Conservation (phyloP, 345 rosid species). For the Pistacia atlantica region DNA sequence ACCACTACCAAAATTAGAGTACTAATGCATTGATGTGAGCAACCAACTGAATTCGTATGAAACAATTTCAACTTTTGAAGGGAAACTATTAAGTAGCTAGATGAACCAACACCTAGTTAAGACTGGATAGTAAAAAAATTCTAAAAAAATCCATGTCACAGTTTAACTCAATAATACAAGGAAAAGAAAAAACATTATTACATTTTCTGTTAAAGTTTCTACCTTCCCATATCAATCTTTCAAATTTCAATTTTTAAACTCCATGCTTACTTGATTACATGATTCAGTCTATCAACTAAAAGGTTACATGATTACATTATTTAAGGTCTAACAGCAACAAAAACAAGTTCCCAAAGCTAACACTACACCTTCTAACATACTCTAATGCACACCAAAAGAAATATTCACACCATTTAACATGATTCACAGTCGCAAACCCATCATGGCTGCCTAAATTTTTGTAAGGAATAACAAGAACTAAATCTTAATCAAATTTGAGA, state of each 20-base stretch:
- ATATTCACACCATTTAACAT: not conserved
- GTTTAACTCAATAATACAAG: not conserved
- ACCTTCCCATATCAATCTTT: no score
- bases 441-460: not conserved
- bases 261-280: no score
- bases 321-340: no score
- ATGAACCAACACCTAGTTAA: no score
- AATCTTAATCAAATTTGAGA: not conserved
- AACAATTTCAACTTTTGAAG: not conserved
- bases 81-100: not conserved
- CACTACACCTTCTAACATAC: no score
- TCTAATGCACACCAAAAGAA: not conserved
- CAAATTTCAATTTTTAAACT: no score
- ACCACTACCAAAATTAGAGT: not conserved
- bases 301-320: no score
- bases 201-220: no score
- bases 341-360: no score
- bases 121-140: not conserved
- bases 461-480: no score
- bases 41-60: not conserved
- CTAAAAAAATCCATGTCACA: not conserved
- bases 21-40: not conserved
- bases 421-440: not conserved
- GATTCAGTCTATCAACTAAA: no score
- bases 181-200: no score